Evolutionary conservation across 768 basidiomycete genomes (phyloP).

Genomic region (Pleurotus giganteus): DNA sequence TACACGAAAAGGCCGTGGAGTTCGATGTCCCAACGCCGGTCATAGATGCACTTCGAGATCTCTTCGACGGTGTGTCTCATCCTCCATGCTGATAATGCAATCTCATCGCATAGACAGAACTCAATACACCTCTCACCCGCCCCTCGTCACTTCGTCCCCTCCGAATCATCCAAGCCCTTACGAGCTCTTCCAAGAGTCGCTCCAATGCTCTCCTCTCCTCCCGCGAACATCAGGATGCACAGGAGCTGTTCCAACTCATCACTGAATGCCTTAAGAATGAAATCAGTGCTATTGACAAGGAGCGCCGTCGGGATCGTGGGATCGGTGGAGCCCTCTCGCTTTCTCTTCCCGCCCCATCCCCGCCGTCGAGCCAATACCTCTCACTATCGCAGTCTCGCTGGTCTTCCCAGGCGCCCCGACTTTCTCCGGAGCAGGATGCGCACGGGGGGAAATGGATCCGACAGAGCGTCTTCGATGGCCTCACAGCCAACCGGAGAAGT

Average conservation of each 20-base stretch:
- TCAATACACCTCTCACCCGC: slow-evolving; percentile 60
- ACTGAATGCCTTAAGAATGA: slow-evolving; percentile 90
- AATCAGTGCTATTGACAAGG: slow-evolving; percentile 66
- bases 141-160: slow-evolving; percentile 69
- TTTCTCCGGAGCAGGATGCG: not conserved
- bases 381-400: not conserved
- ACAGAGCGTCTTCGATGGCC: slow-evolving; percentile 82
- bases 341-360: slow-evolving; percentile 28
- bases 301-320: slow-evolving; percentile 69
- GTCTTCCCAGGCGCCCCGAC: slow-evolving; percentile 1
- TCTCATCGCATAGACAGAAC: slow-evolving; percentile 35
- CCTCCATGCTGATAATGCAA: slow-evolving; percentile 1
- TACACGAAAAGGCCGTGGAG: slow-evolving; percentile 74
- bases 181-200: slow-evolving; percentile 49
- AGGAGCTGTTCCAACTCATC: slow-evolving; percentile 94
- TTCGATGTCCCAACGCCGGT: slow-evolving; percentile 85
- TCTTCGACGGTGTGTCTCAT: slow-evolving; percentile 58
- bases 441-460: slow-evolving; percentile 31
- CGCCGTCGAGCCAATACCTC: slow-evolving; percentile 13
- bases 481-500: slow-evolving; percentile 86
- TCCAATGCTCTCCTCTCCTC: slow-evolving; percentile 73
- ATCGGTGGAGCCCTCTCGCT: slow-evolving; percentile 42
- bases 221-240: slow-evolving; percentile 96
- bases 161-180: slow-evolving; percentile 69
- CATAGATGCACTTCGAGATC: slow-evolving; percentile 73